These are phyloP conservation scores for Thecamonas trahens DNA, from an alignment of 78 protist genomes.

Conservation along the genomic window DNA sequence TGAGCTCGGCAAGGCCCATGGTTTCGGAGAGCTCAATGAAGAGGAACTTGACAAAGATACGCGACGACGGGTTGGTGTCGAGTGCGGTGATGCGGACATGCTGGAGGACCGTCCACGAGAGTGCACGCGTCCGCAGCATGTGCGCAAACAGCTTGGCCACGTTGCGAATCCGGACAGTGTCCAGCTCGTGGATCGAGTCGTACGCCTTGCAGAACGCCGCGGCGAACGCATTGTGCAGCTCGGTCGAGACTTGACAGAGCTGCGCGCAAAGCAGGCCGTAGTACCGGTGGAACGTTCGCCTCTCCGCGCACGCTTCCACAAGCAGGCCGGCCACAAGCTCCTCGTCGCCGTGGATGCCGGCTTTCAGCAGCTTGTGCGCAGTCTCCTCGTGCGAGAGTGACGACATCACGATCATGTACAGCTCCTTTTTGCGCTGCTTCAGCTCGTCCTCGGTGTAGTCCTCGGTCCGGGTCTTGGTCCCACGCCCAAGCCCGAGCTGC, in stretches of 20 bases:
- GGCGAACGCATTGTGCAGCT: no score
- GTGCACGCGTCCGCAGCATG: conserved; percentile 54
- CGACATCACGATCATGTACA: conserved; percentile 67
- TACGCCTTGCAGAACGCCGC: no score
- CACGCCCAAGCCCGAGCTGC: no score
- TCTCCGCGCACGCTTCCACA: conserved; percentile 67
- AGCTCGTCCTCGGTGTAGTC: conserved; percentile 39
- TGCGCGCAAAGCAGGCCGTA: conserved; percentile 48
- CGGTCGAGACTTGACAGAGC: conserved; percentile 50
- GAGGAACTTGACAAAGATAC: conserved; percentile 92
- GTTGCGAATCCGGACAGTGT: conserved; percentile 77
- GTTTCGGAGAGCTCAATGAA: conserved; percentile 64
- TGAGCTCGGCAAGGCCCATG: conserved; percentile 22
- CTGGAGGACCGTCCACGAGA: conserved; percentile 44
- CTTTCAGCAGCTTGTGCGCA: conserved; percentile 66
- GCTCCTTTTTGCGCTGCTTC: conserved; percentile 25
- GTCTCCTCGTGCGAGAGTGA: conserved; percentile 49
- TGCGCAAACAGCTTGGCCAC: conserved; percentile 70
- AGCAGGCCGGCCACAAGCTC: conserved; percentile 50
- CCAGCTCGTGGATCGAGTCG: conserved; percentile 69
- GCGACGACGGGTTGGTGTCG: conserved; percentile 84
- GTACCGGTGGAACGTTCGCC: conserved; percentile 29
- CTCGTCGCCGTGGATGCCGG: background rate
- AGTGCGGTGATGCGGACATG: conserved; percentile 31
- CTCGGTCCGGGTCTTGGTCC: no score